A percentile compares a stretch with the other conserved stretches of the same genome.
phyloP scores from a whole-genome alignment of 257 asterid genomes.

The Penstemon eatonii region DNA sequence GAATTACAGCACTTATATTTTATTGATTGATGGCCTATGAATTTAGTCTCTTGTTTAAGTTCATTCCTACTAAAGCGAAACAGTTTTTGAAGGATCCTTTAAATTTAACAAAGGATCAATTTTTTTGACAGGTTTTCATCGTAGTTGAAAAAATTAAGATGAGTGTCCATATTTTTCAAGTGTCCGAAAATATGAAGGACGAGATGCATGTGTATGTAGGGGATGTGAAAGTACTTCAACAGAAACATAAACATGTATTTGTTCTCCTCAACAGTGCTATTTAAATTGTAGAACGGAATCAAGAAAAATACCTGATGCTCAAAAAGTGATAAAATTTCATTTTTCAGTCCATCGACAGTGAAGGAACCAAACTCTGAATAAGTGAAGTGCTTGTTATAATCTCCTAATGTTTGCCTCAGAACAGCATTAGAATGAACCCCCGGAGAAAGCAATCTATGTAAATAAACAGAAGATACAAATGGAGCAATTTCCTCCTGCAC shows the following conservation, averaged over 20 bases:
- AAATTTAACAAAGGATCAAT: neutral
- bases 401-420: constrained; percentile 74
- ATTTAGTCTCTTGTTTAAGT: constrained; percentile 2
- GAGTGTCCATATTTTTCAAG: constrained; percentile 11
- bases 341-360: constrained; percentile 78
- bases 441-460: constrained; percentile 84
- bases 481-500: constrained; percentile 85
- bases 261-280: constrained; percentile 15
- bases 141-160: constrained; percentile 4
- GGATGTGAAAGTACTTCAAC: neutral
- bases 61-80: constrained; percentile 14
- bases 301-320: constrained; percentile 64
- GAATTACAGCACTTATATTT: constrained; percentile 6
- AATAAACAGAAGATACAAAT: constrained; percentile 74
- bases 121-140: neutral
- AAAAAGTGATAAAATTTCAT: constrained; percentile 71
- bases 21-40: constrained; percentile 3
- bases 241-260: constrained; percentile 12
- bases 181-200: constrained; percentile 21
- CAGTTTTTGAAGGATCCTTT: constrained; percentile 7
- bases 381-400: constrained; percentile 67
- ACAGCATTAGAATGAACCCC: constrained; percentile 68
- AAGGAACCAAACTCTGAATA: constrained; percentile 77
- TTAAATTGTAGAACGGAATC: constrained; percentile 21
- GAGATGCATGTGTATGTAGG: constrained; percentile 19